Conservation (phyloP, 768 basidiomycete genomes). For the Kwoniella sp. region DNA sequence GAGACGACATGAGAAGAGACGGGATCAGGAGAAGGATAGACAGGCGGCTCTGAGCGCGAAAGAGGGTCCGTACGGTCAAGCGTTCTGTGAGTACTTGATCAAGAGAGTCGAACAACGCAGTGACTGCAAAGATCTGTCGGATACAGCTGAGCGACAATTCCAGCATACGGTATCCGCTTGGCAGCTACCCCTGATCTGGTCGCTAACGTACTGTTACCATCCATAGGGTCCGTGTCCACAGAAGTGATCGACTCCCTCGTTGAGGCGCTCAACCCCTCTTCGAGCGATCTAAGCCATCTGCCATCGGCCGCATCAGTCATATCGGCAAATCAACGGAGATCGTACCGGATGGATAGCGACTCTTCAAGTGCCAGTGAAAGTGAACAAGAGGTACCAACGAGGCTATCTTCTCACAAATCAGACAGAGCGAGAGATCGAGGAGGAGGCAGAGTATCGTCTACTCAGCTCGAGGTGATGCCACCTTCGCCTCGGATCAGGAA, state of each 20-base stretch:
- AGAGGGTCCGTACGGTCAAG: conserved; percentile 1
- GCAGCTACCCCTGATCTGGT: not conserved
- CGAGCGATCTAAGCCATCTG: conserved; percentile 1
- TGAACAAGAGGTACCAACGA: not conserved
- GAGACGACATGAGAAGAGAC: conserved; percentile 8
- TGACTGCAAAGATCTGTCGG: not conserved
- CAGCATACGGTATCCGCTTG: too few relatives aligned
- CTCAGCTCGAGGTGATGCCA: not conserved
- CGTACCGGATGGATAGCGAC: conserved; percentile 13
- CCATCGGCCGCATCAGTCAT: conserved; percentile 9
- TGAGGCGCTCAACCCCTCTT: conserved; percentile 16
- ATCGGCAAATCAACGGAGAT: conserved; percentile 14
- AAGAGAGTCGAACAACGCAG: not conserved
- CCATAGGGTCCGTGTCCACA: conserved; percentile 14
- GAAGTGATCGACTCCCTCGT: conserved; percentile 25
- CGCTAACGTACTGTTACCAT: too few relatives aligned
- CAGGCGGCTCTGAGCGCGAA: not conserved
- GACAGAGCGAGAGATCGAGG: not conserved
- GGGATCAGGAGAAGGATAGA: conserved; percentile 2
- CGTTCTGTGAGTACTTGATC: conserved; percentile 3
- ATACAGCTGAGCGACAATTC: too few relatives aligned
- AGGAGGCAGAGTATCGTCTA: not conserved
- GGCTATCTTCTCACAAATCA: not conserved
- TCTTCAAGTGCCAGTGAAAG: not conserved
- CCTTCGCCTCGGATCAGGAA: not conserved